Evolutionary conservation across 2,329 filamentous ascomycete species (phyloP), one percentile per base, ranked within the genome.

Genomic region (Pseudopyricularia javanii): DNA sequence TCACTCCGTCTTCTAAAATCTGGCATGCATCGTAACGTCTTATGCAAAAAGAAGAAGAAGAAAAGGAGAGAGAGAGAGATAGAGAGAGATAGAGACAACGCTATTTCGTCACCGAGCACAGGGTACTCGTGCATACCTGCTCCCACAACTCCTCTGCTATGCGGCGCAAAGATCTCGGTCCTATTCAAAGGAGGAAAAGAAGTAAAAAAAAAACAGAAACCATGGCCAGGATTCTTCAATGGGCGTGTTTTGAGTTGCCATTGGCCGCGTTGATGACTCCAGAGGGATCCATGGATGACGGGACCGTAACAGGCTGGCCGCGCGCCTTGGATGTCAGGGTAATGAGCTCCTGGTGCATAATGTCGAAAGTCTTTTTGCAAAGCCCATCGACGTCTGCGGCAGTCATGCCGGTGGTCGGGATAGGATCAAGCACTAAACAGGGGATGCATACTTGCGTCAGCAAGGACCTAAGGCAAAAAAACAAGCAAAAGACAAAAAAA

Each of bases 381-480:
- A 95, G 72, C 55, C 79, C 77, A 59, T 93, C 86, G 52, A 95
- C 88, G 65, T 95, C 89, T 51, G 82, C 82, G 24, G 85, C 56
- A 17, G 80, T 87, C 58, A 94, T 75, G 52, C 80, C 81, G 58
- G 79, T 76, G 11, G 90, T 96, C 49, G 81, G 74, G 56, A 96
- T 90, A 2, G 90, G 88, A 61, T 87, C 80, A 52, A 95, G 73
- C 22, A 95, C 88, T 88, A 35, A 3, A 20, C 6, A n/a, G 37
- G 22, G 37, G n/a, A 22, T 22, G 17, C 14, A 43, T 22, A 20
- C 37, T 43, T 43, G 17, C n/a, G 15, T 26, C n/a, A 35, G 7
- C 15, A 33, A 35, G n/a, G 3, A 17, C 33, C 47, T 45, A 28
- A 3, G 14, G 49, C 22, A 52, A 49, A 40, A 54, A 52, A 14